phyloP scores from a whole-genome alignment of 179 eudicot species.

The Camellia oleifera region DNA sequence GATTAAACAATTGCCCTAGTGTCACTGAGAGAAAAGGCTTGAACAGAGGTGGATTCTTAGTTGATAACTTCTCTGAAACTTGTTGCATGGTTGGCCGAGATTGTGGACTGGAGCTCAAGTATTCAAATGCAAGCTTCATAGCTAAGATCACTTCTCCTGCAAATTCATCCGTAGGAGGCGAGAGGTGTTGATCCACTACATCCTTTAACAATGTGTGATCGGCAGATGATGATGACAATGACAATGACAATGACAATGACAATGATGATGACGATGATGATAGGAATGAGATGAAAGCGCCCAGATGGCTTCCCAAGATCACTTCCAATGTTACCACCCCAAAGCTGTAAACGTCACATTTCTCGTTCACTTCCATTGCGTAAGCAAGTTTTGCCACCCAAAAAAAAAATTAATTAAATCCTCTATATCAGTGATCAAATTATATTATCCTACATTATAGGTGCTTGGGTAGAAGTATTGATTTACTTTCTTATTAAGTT shows the following conservation, averaged over 20 bases:
- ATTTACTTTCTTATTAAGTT: too few species aligned
- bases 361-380: conserved; percentile 28
- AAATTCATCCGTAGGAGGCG: conserved; percentile 17
- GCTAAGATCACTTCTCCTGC: conserved; percentile 22
- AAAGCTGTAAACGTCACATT: conserved; percentile 42
- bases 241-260: neutral
- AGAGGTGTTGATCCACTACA: conserved; percentile 32
- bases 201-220: neutral
- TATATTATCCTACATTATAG: neutral
- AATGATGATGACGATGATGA: neutral
- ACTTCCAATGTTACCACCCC: conserved; percentile 36
- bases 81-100: neutral
- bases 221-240: neutral
- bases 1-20: too few species aligned
- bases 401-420: neutral
- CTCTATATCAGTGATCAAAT: neutral
- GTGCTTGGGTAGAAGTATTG: too few species aligned
- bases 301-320: conserved; percentile 38
- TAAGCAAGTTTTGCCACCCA: conserved; percentile 28
- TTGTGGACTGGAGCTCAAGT: conserved; percentile 8
- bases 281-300: conserved; percentile 14
- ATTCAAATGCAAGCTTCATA: conserved; percentile 29
- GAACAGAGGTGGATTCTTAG: neutral
- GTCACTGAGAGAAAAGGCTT: neutral
- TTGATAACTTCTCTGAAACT: neutral